Conservation (phyloP, 305 asterid species). For the Fraxinus albicans region DNA sequence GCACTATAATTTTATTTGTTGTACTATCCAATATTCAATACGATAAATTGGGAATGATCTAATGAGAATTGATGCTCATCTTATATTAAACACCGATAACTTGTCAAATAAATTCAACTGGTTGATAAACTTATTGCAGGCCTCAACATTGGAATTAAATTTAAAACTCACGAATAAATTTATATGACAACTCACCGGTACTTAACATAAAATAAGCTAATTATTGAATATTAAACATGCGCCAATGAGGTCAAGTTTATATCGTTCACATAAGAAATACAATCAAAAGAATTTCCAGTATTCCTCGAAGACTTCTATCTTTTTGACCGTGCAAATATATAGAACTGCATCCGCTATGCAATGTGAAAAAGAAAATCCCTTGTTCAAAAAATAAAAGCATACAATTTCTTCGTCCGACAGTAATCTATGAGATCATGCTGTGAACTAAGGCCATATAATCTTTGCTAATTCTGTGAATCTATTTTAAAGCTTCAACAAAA, state of each 20-base stretch:
- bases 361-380: conserved; percentile 23
- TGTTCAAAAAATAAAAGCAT: conserved; percentile 32
- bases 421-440: conserved; percentile 32
- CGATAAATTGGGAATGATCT: too few species aligned
- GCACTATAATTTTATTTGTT: background rate
- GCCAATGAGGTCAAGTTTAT: background rate
- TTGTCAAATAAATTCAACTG: too few species aligned
- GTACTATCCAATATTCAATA: too few species aligned
- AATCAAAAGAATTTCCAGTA: conserved; percentile 34
- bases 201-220: too few species aligned
- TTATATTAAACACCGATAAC: too few species aligned
- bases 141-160: too few species aligned
- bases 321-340: conserved; percentile 5
- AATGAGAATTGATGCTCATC: too few species aligned
- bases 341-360: conserved; percentile 42
- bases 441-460: conserved; percentile 22
- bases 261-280: background rate
- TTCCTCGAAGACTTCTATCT: conserved; percentile 16
- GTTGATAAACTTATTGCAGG: too few species aligned
- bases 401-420: conserved; percentile 5
- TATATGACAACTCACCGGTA: too few species aligned
- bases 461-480: conserved; percentile 35
- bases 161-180: too few species aligned
- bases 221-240: background rate
- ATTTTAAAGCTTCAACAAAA: conserved; percentile 26